Percentiles rank a stretch among this genome's conserved stretches.
phyloP scores from a whole-genome alignment of 1,284 basidiomycete genomes.

The Pisolithus thermaeus region DNA sequence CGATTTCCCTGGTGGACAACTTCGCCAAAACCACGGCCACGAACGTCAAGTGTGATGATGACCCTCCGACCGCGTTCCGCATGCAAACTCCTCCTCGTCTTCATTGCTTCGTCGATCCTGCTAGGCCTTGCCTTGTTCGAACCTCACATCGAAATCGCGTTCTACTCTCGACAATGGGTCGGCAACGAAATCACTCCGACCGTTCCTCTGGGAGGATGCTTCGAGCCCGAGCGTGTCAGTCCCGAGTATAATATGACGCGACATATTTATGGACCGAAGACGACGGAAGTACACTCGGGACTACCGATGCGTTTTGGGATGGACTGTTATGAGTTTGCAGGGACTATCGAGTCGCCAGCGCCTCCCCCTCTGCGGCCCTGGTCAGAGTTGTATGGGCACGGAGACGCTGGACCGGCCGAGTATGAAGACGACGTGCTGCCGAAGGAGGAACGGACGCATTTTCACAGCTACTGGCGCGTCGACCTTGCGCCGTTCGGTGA shows the following conservation, averaged over 20 bases:
- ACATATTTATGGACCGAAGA: constrained; percentile 52
- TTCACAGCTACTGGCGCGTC: constrained; percentile 87
- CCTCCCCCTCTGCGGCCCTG: background rate
- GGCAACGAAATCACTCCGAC: constrained; percentile 57
- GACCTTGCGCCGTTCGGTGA: constrained; percentile 77
- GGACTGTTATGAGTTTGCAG: constrained; percentile 87
- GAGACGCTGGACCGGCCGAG: background rate
- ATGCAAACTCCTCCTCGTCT: constrained; percentile 29
- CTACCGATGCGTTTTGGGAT: constrained; percentile 68
- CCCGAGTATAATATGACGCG: constrained; percentile 65
- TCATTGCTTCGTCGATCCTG: constrained; percentile 37
- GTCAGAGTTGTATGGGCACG: background rate
- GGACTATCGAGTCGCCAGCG: constrained; percentile 49
- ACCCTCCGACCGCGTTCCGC: constrained; percentile 4
- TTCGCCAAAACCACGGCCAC: background rate
- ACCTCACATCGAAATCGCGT: constrained; percentile 74
- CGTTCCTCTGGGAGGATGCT: constrained; percentile 67
- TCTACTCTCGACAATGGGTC: constrained; percentile 75
- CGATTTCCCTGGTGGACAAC: too few species aligned
- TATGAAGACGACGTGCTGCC: constrained; percentile 9
- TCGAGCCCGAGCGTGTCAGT: constrained; percentile 54
- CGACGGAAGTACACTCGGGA: constrained; percentile 72
- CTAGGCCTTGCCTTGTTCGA: constrained; percentile 60
- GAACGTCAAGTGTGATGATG: background rate
- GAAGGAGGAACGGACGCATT: constrained; percentile 50